These are phyloP conservation scores for Trametes polyzona DNA, from an alignment of 1,284 basidiomycete genomes.

Conservation along the genomic window DNA sequence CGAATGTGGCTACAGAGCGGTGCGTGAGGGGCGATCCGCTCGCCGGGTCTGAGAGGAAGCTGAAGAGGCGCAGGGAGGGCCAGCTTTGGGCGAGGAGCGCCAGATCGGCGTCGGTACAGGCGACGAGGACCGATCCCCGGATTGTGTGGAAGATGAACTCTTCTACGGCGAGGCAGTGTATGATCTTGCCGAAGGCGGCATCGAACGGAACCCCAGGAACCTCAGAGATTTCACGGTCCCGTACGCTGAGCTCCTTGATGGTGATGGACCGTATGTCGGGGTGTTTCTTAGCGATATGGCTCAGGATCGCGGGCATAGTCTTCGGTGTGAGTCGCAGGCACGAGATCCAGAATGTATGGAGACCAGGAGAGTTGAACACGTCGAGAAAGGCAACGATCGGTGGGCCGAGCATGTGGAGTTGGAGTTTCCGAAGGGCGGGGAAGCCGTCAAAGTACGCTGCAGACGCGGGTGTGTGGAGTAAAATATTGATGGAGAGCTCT, in stretches of 20 bases:
- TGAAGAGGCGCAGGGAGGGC: not conserved
- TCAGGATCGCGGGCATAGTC: not conserved
- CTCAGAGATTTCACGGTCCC: not conserved
- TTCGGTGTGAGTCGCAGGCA: not conserved
- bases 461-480: not conserved
- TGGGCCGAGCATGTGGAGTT: not conserved
- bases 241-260: not conserved
- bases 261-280: not conserved
- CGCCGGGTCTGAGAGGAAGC: not conserved
- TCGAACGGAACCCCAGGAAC: not conserved
- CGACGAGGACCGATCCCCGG: not conserved
- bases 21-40: not conserved
- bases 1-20: not conserved
- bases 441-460: not conserved
- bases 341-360: not conserved
- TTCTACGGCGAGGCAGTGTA: not conserved
- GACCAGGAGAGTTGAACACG: not conserved
- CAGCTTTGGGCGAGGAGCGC: not conserved
- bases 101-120: not conserved
- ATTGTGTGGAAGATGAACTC: not conserved
- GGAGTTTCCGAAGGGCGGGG: not conserved
- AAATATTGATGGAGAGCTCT: not conserved
- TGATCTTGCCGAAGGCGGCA: not conserved
- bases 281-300: not conserved
- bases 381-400: not conserved